Evolutionary conservation across 106 monocot genomes (phyloP).

Genomic region (Dioscorea dumetorum): DNA sequence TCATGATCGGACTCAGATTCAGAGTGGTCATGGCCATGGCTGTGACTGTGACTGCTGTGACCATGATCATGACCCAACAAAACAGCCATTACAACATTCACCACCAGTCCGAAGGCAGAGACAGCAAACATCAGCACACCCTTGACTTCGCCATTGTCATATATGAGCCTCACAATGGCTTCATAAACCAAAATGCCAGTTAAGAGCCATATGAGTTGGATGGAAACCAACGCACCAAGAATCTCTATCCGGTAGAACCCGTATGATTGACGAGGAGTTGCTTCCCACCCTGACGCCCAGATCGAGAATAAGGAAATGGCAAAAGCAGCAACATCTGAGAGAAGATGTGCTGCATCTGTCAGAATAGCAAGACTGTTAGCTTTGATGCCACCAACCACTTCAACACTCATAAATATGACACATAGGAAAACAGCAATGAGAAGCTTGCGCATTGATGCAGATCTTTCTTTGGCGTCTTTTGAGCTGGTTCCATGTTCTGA

Average conservation of each 20-base stretch:
- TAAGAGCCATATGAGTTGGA: slow-evolving; percentile 65
- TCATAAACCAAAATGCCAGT: slow-evolving; percentile 61
- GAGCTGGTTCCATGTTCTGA: slow-evolving; percentile 16
- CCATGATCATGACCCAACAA: slow-evolving; percentile 62
- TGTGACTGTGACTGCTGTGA: slow-evolving; percentile 12
- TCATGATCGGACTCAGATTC: slow-evolving; percentile 1
- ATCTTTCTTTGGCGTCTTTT: slow-evolving; percentile 44
- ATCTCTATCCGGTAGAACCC: slow-evolving; percentile 70
- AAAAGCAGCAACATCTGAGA: slow-evolving; percentile 65
- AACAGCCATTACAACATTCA: slow-evolving; percentile 55
- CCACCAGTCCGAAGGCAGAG: slow-evolving; percentile 54
- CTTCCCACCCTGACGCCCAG: slow-evolving; percentile 68
- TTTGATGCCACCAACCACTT: slow-evolving; percentile 57
- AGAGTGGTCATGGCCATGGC: slow-evolving; percentile 5
- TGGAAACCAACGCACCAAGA: slow-evolving; percentile 58
- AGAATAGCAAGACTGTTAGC: slow-evolving; percentile 77
- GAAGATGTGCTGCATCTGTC: slow-evolving; percentile 77
- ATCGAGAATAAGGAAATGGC: slow-evolving; percentile 65
- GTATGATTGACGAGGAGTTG: slow-evolving; percentile 51
- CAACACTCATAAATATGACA: slow-evolving; percentile 45
- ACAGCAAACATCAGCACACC: slow-evolving; percentile 70
- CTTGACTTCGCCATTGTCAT: slow-evolving; percentile 48
- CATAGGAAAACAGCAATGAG: slow-evolving; percentile 46
- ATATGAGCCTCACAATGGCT: slow-evolving; percentile 45
- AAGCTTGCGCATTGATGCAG: slow-evolving; percentile 47